A percentile compares a stretch with the other conserved stretches of the same genome.
Conservation (phyloP, 1,284 basidiomycete species). For the Pisolithus thermaeus region DNA sequence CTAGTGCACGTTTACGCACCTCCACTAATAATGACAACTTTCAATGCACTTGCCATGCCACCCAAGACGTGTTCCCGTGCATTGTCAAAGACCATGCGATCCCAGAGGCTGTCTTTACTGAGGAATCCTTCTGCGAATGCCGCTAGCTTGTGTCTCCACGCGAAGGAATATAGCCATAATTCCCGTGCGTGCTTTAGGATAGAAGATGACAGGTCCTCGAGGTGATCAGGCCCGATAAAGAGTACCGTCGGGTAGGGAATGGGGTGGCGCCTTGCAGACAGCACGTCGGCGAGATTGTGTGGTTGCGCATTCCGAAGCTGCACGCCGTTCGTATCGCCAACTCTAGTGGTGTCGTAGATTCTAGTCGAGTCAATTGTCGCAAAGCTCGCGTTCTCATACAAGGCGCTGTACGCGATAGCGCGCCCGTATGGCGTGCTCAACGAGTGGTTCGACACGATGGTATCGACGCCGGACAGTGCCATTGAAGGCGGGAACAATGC, state of each 20-base stretch:
- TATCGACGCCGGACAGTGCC: constrained; percentile 60
- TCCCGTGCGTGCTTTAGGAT: constrained; percentile 51
- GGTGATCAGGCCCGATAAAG: constrained; percentile 56
- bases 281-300: constrained; percentile 40
- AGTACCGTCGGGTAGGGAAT: constrained; percentile 65
- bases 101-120: constrained; percentile 74
- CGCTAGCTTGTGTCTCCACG: constrained; percentile 68
- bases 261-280: constrained; percentile 43
- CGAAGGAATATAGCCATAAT: constrained; percentile 51
- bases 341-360: constrained; percentile 33
- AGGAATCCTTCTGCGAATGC: constrained; percentile 62
- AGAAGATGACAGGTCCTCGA: constrained; percentile 43
- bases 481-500: constrained; percentile 60
- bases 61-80: constrained; percentile 60
- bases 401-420: constrained; percentile 65
- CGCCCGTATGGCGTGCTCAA: constrained; percentile 68
- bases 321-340: constrained; percentile 1
- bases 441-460: constrained; percentile 65
- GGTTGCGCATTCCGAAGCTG: constrained; percentile 6
- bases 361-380: constrained; percentile 56
- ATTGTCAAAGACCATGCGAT: constrained; percentile 62
- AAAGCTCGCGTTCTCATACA: constrained; percentile 69
- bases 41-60: constrained; percentile 50
- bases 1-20: constrained; percentile 36
- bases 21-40: constrained; percentile 58